A percentile compares a stretch with the other conserved stretches of the same genome.
Conservation (phyloP, 495 filamentous ascomycete genomes). For the Daldinia childiae region DNA sequence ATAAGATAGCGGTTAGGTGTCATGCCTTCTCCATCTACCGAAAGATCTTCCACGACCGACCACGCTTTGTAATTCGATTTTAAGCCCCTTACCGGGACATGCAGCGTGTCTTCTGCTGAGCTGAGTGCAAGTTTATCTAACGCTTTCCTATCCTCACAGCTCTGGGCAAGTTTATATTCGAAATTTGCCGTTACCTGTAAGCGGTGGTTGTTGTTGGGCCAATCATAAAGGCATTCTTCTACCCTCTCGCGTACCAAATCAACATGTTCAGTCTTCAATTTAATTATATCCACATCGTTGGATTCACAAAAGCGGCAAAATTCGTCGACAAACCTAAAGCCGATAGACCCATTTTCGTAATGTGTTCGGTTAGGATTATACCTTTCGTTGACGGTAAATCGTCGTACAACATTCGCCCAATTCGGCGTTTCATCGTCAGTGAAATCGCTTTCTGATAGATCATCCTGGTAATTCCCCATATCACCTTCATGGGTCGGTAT, state of each 20-base stretch:
- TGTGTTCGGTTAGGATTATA: not conserved
- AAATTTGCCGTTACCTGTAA: not conserved
- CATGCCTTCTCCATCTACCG: constrained; percentile 33
- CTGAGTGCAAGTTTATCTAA: not conserved
- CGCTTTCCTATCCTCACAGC: not conserved
- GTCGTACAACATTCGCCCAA: not conserved
- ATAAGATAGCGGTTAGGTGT: constrained; percentile 13
- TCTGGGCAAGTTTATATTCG: not conserved
- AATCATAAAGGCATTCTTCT: not conserved
- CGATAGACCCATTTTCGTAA: constrained; percentile 1
- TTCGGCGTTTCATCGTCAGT: not conserved
- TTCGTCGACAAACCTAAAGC: not conserved
- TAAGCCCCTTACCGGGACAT: constrained; percentile 19
- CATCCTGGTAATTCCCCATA: no score
- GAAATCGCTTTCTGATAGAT: constrained; percentile 2
- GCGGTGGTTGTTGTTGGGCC: not conserved
- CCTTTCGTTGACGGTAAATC: not conserved
- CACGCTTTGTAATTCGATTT: constrained; percentile 21
- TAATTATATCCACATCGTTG: not conserved
- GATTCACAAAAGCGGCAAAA: not conserved
- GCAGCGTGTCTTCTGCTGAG: constrained; percentile 7
- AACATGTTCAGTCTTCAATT: not conserved
- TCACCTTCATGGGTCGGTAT: not conserved
- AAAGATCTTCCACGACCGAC: constrained; percentile 20
- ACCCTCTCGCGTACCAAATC: not conserved